Evolutionary conservation across 805 yeast species (phyloP).

Genomic region (Candida berthetii): DNA sequence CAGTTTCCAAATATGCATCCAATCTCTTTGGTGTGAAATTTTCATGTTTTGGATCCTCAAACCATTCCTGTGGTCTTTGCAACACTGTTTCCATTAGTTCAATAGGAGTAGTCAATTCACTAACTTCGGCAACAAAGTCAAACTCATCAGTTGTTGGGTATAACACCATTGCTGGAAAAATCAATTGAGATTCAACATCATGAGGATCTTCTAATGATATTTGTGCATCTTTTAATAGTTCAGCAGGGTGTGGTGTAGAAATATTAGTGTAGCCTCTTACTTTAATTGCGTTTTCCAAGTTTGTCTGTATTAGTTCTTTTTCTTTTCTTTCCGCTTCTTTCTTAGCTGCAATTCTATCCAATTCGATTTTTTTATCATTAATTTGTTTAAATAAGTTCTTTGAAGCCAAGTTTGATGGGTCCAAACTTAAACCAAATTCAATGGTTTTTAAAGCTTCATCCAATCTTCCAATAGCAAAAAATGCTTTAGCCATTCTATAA

Average conservation of each 20-base stretch:
- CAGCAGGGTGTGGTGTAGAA: slow-evolving; percentile 48
- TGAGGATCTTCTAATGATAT: slow-evolving; percentile 54
- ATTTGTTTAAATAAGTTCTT: slow-evolving; percentile 37
- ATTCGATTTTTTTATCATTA: slow-evolving; percentile 26
- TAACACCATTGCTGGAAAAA: slow-evolving; percentile 74
- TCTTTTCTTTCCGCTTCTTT: slow-evolving; percentile 27
- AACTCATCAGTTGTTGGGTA: slow-evolving; percentile 84
- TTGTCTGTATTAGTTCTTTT: slow-evolving; percentile 32
- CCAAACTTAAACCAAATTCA: slow-evolving; percentile 58
- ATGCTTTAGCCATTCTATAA: slow-evolving; percentile 80
- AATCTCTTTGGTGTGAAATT: slow-evolving; percentile 55
- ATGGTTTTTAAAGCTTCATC: slow-evolving; percentile 70
- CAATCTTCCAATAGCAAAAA: slow-evolving; percentile 53
- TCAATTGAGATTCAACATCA: slow-evolving; percentile 71
- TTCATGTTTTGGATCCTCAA: slow-evolving; percentile 48
- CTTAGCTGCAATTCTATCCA: slow-evolving; percentile 23
- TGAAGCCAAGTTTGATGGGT: slow-evolving; percentile 53
- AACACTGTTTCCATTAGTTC: slow-evolving; percentile 58
- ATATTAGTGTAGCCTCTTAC: slow-evolving; percentile 50
- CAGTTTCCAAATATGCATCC: slow-evolving; percentile 78
- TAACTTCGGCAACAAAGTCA: slow-evolving; percentile 70
- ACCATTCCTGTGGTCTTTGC: slow-evolving; percentile 67
- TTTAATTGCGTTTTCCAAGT: slow-evolving; percentile 52
- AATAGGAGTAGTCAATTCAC: slow-evolving; percentile 63
- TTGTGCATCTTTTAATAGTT: slow-evolving; percentile 44